Percentiles rank a stretch among this genome's conserved stretches.
Evolutionary conservation across 1,139 yeast species (phyloP).

Genomic region (Suhomyces coccinellae): DNA sequence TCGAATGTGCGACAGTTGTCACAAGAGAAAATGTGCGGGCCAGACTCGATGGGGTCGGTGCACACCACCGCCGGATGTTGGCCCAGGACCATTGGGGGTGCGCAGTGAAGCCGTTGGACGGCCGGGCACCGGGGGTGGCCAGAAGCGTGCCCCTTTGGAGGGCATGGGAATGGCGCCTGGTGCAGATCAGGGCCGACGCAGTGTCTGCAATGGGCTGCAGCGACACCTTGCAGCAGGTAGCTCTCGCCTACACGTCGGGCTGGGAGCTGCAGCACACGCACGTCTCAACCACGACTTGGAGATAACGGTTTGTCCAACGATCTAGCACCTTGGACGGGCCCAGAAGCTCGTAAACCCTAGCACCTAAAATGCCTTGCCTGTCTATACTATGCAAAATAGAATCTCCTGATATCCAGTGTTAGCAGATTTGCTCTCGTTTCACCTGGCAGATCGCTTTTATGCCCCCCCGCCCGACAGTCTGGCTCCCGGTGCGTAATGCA

Average conservation of each 20-base stretch:
- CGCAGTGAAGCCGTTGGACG: no score
- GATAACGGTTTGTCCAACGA: conserved; percentile 1
- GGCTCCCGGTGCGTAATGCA: conserved; percentile 3
- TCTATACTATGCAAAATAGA: neutral
- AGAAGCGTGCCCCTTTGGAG: no score
- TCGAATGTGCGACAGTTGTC: neutral
- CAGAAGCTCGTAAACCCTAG: neutral
- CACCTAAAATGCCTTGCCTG: neutral
- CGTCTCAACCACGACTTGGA: neutral
- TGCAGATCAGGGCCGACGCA: neutral
- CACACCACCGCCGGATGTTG: neutral
- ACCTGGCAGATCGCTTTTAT: conserved; percentile 3
- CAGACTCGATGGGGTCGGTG: neutral
- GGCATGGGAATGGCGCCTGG: neutral
- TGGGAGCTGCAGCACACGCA: neutral
- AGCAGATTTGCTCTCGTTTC: conserved; percentile 4
- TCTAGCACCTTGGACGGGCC: neutral
- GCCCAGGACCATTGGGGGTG: neutral
- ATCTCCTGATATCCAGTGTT: conserved; percentile 2
- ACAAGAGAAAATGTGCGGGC: conserved; percentile 1
- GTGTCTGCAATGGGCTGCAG: no score
- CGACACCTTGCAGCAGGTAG: neutral
- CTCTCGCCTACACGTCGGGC: conserved; percentile 1
- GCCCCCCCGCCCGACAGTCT: conserved; percentile 3
- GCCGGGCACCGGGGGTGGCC: no score